Percentiles rank a stretch among this genome's conserved stretches.
Evolutionary conservation across 306 rosid species (phyloP).

Genomic region (Abrus pulchellus): DNA sequence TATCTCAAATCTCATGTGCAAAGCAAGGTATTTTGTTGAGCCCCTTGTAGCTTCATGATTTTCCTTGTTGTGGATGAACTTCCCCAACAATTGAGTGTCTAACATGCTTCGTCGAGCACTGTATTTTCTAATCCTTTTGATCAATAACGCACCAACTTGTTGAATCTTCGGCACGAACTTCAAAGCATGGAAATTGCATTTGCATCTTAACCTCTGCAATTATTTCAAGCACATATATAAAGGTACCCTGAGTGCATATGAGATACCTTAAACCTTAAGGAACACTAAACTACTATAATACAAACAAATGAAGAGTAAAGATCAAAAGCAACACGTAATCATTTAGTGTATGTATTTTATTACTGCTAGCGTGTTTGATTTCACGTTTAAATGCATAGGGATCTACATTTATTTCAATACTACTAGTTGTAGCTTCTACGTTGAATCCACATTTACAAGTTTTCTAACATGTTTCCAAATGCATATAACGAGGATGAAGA

Average conservation of each 20-base stretch:
- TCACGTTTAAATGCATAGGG: no score
- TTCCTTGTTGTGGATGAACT: conserved; percentile 58
- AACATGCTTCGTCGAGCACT: conserved; percentile 61
- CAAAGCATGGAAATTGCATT: conserved; percentile 94
- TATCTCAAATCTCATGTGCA: conserved; percentile 92
- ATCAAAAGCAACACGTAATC: background rate
- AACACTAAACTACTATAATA: conserved; percentile 2
- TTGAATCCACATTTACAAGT: no score
- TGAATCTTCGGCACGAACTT: conserved; percentile 83
- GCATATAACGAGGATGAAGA: background rate
- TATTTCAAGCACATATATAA: conserved; percentile 30
- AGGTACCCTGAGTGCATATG: background rate
- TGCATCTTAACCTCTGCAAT: conserved; percentile 90
- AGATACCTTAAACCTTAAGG: background rate
- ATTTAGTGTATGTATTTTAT: no score
- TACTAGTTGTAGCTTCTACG: no score
- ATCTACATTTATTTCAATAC: no score
- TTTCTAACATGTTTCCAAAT: no score
- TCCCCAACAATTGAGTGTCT: conserved; percentile 84
- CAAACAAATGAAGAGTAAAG: background rate
- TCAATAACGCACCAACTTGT: conserved; percentile 72
- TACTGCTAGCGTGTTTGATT: no score
- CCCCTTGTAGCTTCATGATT: conserved; percentile 51
- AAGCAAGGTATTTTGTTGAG: conserved; percentile 78
- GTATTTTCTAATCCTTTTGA: conserved; percentile 74